Conservation (phyloP, 352 stramenopile genomes). For the Phytophthora capsici region DNA sequence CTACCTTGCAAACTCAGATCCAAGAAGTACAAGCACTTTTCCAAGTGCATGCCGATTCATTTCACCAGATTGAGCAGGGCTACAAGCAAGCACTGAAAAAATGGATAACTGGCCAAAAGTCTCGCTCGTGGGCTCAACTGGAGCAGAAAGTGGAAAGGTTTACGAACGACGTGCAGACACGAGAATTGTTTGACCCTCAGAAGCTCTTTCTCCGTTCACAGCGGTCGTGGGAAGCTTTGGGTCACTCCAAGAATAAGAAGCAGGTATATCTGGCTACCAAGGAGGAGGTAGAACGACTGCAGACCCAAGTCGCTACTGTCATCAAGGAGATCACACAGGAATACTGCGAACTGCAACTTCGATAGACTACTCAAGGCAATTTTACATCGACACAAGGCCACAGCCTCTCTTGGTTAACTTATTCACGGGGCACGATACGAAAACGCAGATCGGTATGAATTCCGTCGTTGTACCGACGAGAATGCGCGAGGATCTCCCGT, state of each 20-base stretch:
- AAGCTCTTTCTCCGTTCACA: slow-evolving; percentile 51
- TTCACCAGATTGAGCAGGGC: slow-evolving; percentile 38
- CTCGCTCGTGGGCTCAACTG: slow-evolving; percentile 49
- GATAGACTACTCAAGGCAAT: slow-evolving; percentile 25
- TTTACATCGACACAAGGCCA: slow-evolving; percentile 3
- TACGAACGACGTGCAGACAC: slow-evolving; percentile 41
- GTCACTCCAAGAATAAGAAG: background rate
- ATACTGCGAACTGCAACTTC: slow-evolving; percentile 52
- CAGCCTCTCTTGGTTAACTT: slow-evolving; percentile 29
- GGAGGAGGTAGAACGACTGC: slow-evolving; percentile 47
- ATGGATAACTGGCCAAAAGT: slow-evolving; percentile 51
- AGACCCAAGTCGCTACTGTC: slow-evolving; percentile 54
- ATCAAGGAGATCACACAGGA: slow-evolving; percentile 57
- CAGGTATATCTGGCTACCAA: slow-evolving; percentile 26
- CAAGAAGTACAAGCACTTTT: slow-evolving; percentile 38
- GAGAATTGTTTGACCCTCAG: slow-evolving; percentile 54
- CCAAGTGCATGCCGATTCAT: slow-evolving; percentile 25
- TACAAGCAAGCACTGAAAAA: slow-evolving; percentile 50
- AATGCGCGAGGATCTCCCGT: slow-evolving; percentile 70
- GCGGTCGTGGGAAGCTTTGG: slow-evolving; percentile 24
- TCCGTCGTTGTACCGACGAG: slow-evolving; percentile 60
- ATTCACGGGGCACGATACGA: slow-evolving; percentile 54
- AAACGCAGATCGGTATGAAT: slow-evolving; percentile 76
- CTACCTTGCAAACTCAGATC: slow-evolving; percentile 34
- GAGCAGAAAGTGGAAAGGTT: slow-evolving; percentile 53